Percentiles rank a stretch among this genome's conserved stretches.
phyloP scores from a whole-genome alignment of 192 early-diverging fungal species.

The Rhizophagus clarus region DNA sequence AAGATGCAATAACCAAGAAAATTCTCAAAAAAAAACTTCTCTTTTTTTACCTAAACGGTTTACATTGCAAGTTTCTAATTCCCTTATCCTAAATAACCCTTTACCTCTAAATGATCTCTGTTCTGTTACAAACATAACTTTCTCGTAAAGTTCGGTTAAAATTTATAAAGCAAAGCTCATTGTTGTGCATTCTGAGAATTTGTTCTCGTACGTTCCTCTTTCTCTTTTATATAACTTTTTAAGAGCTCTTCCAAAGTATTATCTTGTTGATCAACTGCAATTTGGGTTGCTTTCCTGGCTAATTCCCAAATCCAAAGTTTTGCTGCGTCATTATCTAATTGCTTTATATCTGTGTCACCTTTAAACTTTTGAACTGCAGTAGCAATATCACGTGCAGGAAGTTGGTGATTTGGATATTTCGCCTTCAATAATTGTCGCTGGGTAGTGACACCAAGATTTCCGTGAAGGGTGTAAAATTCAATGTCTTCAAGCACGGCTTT shows the following conservation, averaged over 20 bases:
- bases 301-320: slow-evolving; percentile 34
- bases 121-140: too few species aligned
- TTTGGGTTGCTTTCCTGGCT: slow-evolving; percentile 23
- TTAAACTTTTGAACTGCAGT: slow-evolving; percentile 27
- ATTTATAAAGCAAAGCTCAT: background rate
- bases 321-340: slow-evolving; percentile 30
- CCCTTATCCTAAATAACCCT: too few species aligned
- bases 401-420: slow-evolving; percentile 31
- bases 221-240: slow-evolving; percentile 28
- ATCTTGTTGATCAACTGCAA: slow-evolving; percentile 29
- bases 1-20: too few species aligned
- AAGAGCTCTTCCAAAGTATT: slow-evolving; percentile 25
- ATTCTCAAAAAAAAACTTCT: too few species aligned
- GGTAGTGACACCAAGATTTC: slow-evolving; percentile 22
- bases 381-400: slow-evolving; percentile 29
- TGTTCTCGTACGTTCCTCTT: slow-evolving; percentile 16
- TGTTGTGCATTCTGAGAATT: background rate
- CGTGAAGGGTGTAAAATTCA: slow-evolving; percentile 31
- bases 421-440: slow-evolving; percentile 33
- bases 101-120: too few species aligned
- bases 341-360: slow-evolving; percentile 20
- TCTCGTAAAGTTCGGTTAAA: too few species aligned
- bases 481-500: slow-evolving; percentile 30
- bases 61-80: too few species aligned
- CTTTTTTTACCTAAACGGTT: too few species aligned